Conservation (phyloP, 2,329 filamentous ascomycete species). For the Fusarium pseudoanthophilum region DNA sequence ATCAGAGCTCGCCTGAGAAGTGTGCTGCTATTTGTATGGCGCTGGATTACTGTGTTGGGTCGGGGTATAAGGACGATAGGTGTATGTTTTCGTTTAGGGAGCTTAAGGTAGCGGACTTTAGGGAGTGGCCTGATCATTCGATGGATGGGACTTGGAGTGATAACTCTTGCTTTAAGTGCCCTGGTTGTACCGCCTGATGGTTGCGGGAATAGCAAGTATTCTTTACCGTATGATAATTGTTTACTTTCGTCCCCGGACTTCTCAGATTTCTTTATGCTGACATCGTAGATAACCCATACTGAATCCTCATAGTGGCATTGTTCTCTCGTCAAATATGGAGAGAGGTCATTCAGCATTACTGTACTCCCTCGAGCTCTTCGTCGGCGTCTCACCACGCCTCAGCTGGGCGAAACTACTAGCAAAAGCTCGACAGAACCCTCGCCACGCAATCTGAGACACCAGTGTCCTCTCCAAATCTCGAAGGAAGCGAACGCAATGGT, state of each 20-base stretch:
- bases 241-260: accelerated
- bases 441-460: background rate
- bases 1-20: conserved; percentile 6
- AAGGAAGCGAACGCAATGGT: background rate
- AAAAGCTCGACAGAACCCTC: background rate
- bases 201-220: accelerated
- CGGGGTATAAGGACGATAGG: conserved; percentile 5
- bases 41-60: background rate
- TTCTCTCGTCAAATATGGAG: no score
- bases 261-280: accelerated
- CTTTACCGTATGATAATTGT: background rate
- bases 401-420: background rate
- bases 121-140: conserved; percentile 4
- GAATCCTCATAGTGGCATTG: no score
- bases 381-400: background rate
- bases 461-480: background rate
- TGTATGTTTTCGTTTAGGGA: conserved; percentile 11
- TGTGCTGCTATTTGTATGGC: background rate
- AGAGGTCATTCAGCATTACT: background rate
- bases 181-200: background rate
- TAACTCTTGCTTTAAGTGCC: conserved; percentile 6
- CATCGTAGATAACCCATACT: no score
- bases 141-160: conserved; percentile 4
- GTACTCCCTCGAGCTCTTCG: background rate
- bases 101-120: background rate